These are phyloP conservation scores for Gnomoniopsis smithogilvyi DNA, from an alignment of 2,329 filamentous ascomycete genomes.

Conservation along the genomic window DNA sequence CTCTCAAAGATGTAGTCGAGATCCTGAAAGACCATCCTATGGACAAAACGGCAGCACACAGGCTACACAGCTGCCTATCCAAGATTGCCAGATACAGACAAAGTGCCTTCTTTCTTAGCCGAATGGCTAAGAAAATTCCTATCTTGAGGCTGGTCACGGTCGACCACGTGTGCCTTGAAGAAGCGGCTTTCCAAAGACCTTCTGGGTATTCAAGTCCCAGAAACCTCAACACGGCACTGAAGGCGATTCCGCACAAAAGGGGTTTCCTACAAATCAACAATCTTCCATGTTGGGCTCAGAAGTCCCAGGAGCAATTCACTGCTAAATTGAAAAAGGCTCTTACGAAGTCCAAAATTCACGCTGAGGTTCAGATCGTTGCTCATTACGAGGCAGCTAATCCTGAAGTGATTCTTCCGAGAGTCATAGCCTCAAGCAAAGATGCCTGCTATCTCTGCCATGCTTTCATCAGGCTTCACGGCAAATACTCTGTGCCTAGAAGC, in stretches of 20 bases:
- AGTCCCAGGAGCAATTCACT: background rate
- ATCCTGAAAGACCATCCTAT: background rate
- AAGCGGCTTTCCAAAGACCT: conserved; percentile 23
- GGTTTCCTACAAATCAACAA: background rate
- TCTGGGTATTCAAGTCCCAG: background rate
- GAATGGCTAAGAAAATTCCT: conserved; percentile 27
- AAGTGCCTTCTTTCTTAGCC: conserved; percentile 30
- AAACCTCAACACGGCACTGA: background rate
- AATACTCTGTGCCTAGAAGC: conserved; percentile 36
- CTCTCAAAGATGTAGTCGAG: background rate
- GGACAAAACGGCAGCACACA: background rate
- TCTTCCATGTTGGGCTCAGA: conserved; percentile 14
- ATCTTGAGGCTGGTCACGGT: conserved; percentile 28
- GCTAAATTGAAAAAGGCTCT: conserved; percentile 15
- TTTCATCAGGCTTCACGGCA: conserved; percentile 40
- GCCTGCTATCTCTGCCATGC: conserved; percentile 50
- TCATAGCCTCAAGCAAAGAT: conserved; percentile 47
- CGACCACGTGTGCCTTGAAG: conserved; percentile 27
- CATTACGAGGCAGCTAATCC: conserved; percentile 33
- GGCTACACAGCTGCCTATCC: conserved; percentile 21
- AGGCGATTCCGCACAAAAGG: background rate
- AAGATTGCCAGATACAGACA: conserved; percentile 37
- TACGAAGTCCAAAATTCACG: conserved; percentile 39
- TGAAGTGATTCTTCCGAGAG: conserved; percentile 30
- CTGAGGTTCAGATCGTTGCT: conserved; percentile 47